Evolutionary conservation across 768 basidiomycete genomes (phyloP).

Genomic region (Pleurotus djamor): DNA sequence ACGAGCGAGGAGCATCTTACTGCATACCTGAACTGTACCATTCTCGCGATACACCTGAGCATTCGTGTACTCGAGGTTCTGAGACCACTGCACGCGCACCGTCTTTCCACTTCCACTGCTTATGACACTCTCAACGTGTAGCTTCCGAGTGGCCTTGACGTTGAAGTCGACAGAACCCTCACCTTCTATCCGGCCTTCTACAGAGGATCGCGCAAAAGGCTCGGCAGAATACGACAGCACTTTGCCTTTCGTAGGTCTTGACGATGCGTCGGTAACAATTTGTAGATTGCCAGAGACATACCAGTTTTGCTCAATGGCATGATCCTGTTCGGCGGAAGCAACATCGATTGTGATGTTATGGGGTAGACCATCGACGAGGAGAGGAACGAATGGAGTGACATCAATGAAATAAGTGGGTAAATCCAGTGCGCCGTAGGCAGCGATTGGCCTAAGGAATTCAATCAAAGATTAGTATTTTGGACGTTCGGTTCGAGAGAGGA

Average conservation of each 20-base stretch:
- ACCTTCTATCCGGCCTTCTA: conserved; percentile 35
- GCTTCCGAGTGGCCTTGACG: conserved; percentile 51
- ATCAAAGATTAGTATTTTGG: neutral
- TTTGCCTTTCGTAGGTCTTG: conserved; percentile 60
- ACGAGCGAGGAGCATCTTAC: too few relatives aligned
- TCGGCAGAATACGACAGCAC: conserved; percentile 58
- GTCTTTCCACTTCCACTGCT: conserved; percentile 55
- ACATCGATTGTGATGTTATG: conserved; percentile 77
- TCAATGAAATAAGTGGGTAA: conserved; percentile 78
- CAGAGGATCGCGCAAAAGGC: conserved; percentile 52
- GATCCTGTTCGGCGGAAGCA: conserved; percentile 62
- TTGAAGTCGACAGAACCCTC: conserved; percentile 57
- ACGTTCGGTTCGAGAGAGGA: neutral
- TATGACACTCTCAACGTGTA: conserved; percentile 63
- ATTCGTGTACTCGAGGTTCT: conserved; percentile 59
- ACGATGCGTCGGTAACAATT: conserved; percentile 63
- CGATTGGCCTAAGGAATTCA: conserved; percentile 48
- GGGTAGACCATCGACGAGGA: conserved; percentile 60
- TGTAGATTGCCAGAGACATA: conserved; percentile 72
- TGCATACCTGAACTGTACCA: conserved; percentile 33
- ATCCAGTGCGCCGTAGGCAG: conserved; percentile 74
- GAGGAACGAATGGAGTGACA: conserved; percentile 73
- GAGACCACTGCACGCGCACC: conserved; percentile 58
- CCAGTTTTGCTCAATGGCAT: conserved; percentile 72
- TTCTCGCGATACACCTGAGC: conserved; percentile 57